Percentiles rank a stretch among this genome's conserved stretches.
phyloP scores from a whole-genome alignment of 2,329 filamentous ascomycete species.

The Sporothrix phasma region DNA sequence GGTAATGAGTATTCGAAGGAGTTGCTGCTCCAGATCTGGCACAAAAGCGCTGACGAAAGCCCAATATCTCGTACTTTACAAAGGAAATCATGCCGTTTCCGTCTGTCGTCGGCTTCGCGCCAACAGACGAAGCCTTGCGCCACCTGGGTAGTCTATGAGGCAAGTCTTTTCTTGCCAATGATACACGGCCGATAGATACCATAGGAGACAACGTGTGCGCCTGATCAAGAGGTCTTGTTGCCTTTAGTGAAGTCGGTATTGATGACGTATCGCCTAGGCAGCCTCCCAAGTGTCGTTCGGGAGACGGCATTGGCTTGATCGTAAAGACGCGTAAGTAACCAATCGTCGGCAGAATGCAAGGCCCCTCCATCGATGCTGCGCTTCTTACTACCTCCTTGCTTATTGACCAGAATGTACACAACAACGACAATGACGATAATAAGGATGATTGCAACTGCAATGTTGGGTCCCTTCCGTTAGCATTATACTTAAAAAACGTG shows the following conservation, averaged over 20 bases:
- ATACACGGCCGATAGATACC: no score
- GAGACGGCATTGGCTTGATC: slow-evolving; percentile 21
- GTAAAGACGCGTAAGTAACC: slow-evolving; percentile 18
- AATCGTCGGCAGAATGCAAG: slow-evolving; percentile 20
- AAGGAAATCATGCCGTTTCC: no score
- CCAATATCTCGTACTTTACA: no score
- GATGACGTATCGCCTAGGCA: slow-evolving; percentile 12
- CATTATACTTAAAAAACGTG: not conserved
- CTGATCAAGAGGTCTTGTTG: not conserved
- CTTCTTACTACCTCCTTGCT: slow-evolving; percentile 25
- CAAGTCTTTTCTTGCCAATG: no score
- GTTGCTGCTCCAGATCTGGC: no score
- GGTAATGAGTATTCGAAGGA: no score
- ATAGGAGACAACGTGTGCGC: not conserved
- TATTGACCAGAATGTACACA: slow-evolving; percentile 37
- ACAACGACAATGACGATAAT: slow-evolving; percentile 43
- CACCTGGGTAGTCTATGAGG: not conserved
- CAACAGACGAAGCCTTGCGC: not conserved
- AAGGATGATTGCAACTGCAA: slow-evolving; percentile 40
- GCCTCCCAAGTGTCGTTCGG: not conserved
- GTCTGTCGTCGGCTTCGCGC: no score
- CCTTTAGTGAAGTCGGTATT: slow-evolving; percentile 16
- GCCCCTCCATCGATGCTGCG: slow-evolving; percentile 21
- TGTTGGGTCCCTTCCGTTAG: not conserved
- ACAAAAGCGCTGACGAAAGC: no score